These are phyloP conservation scores for Eutrema japonicum DNA, from an alignment of 345 rosid species.

Conservation along the genomic window DNA sequence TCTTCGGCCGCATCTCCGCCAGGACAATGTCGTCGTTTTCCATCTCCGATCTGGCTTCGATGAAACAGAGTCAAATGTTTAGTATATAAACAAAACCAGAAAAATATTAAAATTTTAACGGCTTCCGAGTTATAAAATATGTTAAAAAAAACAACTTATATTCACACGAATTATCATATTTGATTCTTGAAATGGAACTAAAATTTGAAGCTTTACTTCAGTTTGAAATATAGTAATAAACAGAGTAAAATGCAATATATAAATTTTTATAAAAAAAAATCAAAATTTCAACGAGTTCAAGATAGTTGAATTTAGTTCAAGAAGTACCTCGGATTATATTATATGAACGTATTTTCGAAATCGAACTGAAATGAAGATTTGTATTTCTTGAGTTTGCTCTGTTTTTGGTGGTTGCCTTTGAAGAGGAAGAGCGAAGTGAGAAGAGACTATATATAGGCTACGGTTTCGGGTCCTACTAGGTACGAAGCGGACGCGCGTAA, in stretches of 20 bases:
- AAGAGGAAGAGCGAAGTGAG: constrained; percentile 33
- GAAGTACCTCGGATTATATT: neutral
- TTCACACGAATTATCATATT: no score
- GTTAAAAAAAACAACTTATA: no score
- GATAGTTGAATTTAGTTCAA: neutral
- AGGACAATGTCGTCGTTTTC: constrained; percentile 36
- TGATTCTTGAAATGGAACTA: no score
- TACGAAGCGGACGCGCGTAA: constrained; percentile 14
- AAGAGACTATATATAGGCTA: constrained; percentile 17
- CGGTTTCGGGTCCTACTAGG: neutral
- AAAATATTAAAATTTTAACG: neutral
- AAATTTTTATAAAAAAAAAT: neutral
- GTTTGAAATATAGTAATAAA: neutral
- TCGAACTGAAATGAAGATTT: constrained; percentile 4
- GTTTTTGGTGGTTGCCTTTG: constrained; percentile 4
- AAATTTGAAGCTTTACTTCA: neutral
- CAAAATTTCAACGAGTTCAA: neutral
- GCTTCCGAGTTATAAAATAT: no score
- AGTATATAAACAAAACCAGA: neutral
- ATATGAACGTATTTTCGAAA: neutral
- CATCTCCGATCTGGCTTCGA: constrained; percentile 26
- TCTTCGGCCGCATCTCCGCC: constrained; percentile 60
- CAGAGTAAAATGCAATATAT: neutral
- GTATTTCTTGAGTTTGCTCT: constrained; percentile 12
- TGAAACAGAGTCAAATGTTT: constrained; percentile 20